These are phyloP conservation scores for Kodamaea anthophila DNA, from an alignment of 1,139 yeast species.

Conservation along the genomic window DNA sequence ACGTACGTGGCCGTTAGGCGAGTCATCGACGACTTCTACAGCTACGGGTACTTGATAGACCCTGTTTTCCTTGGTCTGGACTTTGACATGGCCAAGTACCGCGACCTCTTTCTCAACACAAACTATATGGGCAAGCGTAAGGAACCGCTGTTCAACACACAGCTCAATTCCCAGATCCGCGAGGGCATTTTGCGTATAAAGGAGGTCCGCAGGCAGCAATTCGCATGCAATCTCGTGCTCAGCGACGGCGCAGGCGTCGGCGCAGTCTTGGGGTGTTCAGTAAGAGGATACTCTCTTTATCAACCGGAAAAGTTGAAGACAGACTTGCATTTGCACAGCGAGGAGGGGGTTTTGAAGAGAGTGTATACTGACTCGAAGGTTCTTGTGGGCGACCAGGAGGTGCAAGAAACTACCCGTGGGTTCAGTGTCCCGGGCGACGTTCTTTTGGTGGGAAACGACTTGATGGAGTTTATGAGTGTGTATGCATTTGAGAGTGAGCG, in stretches of 20 bases:
- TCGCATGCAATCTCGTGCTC: constrained; percentile 49
- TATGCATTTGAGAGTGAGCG: constrained; percentile 34
- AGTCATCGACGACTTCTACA: constrained; percentile 47
- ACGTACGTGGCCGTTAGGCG: constrained; percentile 44
- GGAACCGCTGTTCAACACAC: constrained; percentile 23
- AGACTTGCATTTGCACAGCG: constrained; percentile 37
- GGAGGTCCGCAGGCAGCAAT: constrained; percentile 57
- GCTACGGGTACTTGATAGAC: constrained; percentile 24
- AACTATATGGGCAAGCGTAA: constrained; percentile 20
- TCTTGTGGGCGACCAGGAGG: constrained; percentile 16
- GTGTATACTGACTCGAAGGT: constrained; percentile 45
- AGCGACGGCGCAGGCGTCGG: constrained; percentile 32
- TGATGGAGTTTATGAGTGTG: constrained; percentile 24
- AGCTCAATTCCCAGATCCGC: constrained; percentile 41
- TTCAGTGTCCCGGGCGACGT: constrained; percentile 21
- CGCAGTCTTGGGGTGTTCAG: constrained; percentile 52
- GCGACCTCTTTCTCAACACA: constrained; percentile 48
- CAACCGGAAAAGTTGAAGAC: constrained; percentile 46
- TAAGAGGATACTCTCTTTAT: constrained; percentile 66
- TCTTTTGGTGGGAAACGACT: constrained; percentile 23
- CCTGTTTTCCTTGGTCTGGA: constrained; percentile 54
- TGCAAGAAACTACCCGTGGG: constrained; percentile 22
- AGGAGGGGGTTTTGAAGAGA: constrained; percentile 44
- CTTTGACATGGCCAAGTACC: constrained; percentile 51
- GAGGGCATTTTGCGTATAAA: constrained; percentile 48